Base-by-base conservation (phyloP, 2,329 filamentous ascomycete genomes). In the Alternaria arborescens region DNA sequence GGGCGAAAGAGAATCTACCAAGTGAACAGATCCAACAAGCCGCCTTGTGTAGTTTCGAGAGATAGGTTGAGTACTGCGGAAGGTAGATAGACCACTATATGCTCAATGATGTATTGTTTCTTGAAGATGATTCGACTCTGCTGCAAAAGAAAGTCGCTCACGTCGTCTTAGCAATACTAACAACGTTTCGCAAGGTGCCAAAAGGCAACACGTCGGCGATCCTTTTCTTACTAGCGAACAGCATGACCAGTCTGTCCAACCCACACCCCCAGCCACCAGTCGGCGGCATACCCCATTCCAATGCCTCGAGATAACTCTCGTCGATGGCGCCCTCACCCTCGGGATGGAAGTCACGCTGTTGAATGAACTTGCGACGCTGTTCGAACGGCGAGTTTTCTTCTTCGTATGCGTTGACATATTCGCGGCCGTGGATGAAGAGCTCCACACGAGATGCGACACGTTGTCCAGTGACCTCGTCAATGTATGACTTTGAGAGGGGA, bases 241-340 rank as follows among this genome's bases (percentile, higher is more conserved):
- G 81, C 95, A 99, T 99, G 38, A 93, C 90, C 53, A 99, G 82
- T 54, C 95, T 85, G 80, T 99, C 95, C 42, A 99, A 83, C 1
- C 95, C 95, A 71, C 93, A 96, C 1, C 95, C 95, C 95, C 95
- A 99, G 5, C 95, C 95, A 0, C 94, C 95, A 0, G 95, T 99
- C 0, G 95, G 93, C n/a, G 95, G 95, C 61, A 99, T 81, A 0
- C 93, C 95, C 81, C 92, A 93, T 77, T 97, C 92, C 52, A 99
- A 80, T 4, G 92, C 92, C 68, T 90, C 87, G 47, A 97, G 82
- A 73, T 97, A 99, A 71, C 87, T 91, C 80, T 96, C 91, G 72
- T 97, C 93, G 10, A 89, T 82, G 1, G 79, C 81, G 20, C 77
- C 78, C 7, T 76, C 68, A 12, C 73, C 75, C 18, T 74, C 70